These are phyloP conservation scores for Blastobotrys mokoenaii DNA, from an alignment of 805 yeast species.

Conservation along the genomic window DNA sequence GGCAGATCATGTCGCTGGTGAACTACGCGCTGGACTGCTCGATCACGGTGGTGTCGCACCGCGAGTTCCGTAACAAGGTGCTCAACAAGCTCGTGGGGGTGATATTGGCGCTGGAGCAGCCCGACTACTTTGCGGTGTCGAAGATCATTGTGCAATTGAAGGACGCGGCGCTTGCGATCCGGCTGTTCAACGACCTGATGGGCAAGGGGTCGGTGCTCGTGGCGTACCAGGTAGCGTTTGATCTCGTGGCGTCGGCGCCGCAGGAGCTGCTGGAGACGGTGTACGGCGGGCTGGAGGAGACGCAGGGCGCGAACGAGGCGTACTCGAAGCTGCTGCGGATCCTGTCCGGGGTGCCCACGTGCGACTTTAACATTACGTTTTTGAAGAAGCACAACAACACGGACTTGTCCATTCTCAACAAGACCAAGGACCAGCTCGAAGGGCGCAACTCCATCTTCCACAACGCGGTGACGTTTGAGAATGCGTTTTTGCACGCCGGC, in stretches of 20 bases:
- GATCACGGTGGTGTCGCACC: constrained; percentile 55
- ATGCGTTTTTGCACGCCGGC: constrained; percentile 92
- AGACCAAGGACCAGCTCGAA: constrained; percentile 72
- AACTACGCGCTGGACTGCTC: constrained; percentile 65
- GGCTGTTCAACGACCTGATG: constrained; percentile 56
- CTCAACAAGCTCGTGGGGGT: constrained; percentile 55
- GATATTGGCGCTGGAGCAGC: constrained; percentile 47
- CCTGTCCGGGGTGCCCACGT: constrained; percentile 85
- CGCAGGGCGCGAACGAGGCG: constrained; percentile 24
- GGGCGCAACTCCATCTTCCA: constrained; percentile 92
- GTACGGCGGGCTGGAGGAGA: constrained; percentile 27
- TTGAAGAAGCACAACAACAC: constrained; percentile 79
- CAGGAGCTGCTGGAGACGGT: constrained; percentile 69
- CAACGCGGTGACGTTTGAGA: constrained; percentile 89
- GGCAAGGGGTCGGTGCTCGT: constrained; percentile 36
- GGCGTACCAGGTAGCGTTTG: constrained; percentile 93
- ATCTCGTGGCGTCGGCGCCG: constrained; percentile 82
- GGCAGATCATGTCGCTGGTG: constrained; percentile 42
- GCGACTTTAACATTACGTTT: constrained; percentile 87
- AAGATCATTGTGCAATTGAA: constrained; percentile 85
- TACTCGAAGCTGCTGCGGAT: constrained; percentile 48
- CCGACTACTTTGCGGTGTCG: constrained; percentile 77
- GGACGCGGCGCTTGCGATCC: constrained; percentile 60
- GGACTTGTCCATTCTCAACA: constrained; percentile 71
- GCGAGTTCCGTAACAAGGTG: constrained; percentile 57